Evolutionary conservation across 768 basidiomycete genomes (phyloP), one percentile per base, ranked within the genome.

Genomic region (Collybia sordida): DNA sequence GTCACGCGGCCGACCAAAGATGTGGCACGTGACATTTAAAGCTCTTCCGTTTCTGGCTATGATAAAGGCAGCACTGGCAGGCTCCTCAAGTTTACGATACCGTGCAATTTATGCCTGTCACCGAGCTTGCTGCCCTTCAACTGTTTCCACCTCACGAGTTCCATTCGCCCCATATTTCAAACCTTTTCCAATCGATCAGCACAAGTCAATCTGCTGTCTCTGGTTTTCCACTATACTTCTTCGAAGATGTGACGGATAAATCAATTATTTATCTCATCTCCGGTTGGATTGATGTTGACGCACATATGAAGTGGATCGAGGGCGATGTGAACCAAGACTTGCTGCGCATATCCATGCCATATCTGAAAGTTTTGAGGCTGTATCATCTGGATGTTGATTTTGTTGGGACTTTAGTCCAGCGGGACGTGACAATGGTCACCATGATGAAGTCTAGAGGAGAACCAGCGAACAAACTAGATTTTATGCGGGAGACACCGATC

Each of bases 291-390:
- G 66, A 67, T 49, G 70, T 72, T 19, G 56, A 51, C 9, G 68
- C 71, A 7, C 78, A 80, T 55, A 53, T 67, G 22, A 60, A 63
- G 31, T 80, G 75, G 73, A 72, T 78, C 15, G 54, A 51, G 4
- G 73, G 72, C 47, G 63, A 69, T 3, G 56, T 58, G 45, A 78
- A 78, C 45, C 68, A 74, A 52, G 65, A 59, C 27, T 55, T 78
- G 19, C 52, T 76, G 35, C 46, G 48, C 42, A 46, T 62, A 17
- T 61, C 73, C 17, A 56, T 53, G 41, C 57, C 64, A 4, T 57
- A 69, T 18, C 18, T 74, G 18, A 58, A 64, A 9, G 60, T 76
- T 11, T 60, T 55, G 28, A 62, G 60, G 38, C 66, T 79, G 45
- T 65, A 66, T 15, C 77, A 78, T 49, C 42, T 77, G 6, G 67